Percentiles rank a stretch among this genome's conserved stretches.
phyloP scores from a whole-genome alignment of 2,329 filamentous ascomycete species.

The Cadophora gregata region DNA sequence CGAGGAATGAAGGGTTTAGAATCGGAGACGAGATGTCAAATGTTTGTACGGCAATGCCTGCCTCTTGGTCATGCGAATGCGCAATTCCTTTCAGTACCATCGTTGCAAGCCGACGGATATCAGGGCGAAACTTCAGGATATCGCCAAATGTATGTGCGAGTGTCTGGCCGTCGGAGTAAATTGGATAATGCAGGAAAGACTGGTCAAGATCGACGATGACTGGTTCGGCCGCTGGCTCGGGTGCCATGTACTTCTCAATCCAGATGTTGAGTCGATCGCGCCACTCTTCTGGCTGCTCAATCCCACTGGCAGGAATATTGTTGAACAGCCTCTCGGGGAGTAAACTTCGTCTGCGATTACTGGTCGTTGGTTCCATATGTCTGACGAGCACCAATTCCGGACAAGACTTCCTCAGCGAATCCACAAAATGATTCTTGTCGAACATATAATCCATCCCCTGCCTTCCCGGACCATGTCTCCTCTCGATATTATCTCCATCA shows the following conservation, averaged over 20 bases:
- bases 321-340: constrained; percentile 37
- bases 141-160: constrained; percentile 49
- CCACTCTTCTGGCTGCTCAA: constrained; percentile 39
- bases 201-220: constrained; percentile 43
- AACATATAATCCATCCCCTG: constrained; percentile 42
- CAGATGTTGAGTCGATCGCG: constrained; percentile 33
- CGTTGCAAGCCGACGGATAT: constrained; percentile 43
- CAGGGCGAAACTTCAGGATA: constrained; percentile 45
- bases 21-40: constrained; percentile 42
- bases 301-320: constrained; percentile 33
- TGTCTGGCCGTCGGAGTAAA: constrained; percentile 44
- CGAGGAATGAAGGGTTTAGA: constrained; percentile 45
- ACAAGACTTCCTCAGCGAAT: constrained; percentile 40
- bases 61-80: constrained; percentile 27
- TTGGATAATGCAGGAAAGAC: constrained; percentile 48
- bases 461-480: constrained; percentile 40
- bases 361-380: constrained; percentile 32
- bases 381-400: constrained; percentile 37
- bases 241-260: constrained; percentile 35
- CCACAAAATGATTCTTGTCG: constrained; percentile 39
- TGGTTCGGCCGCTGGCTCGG: constrained; percentile 28
- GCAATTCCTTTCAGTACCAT: constrained; percentile 43
- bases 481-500: constrained; percentile 23
- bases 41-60: constrained; percentile 32
- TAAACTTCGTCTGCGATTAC: constrained; percentile 33